These are phyloP conservation scores for Syzygium aqueum DNA, from an alignment of 345 rosid genomes.

Conservation along the genomic window DNA sequence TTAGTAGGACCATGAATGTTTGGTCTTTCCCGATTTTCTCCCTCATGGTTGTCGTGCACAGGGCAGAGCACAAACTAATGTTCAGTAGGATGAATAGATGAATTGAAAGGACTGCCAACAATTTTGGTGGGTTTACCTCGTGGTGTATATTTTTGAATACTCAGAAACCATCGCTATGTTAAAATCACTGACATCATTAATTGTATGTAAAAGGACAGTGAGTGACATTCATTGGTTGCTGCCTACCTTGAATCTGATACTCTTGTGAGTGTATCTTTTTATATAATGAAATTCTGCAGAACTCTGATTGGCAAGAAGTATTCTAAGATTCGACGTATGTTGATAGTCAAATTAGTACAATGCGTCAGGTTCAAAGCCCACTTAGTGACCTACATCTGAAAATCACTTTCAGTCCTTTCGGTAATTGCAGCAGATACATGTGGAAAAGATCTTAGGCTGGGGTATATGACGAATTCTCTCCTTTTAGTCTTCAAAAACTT, in stretches of 20 bases:
- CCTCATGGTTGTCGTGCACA: background rate
- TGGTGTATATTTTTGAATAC: background rate
- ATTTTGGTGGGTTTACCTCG: background rate
- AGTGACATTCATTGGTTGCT: background rate
- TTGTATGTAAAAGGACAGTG: background rate
- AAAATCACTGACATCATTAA: background rate
- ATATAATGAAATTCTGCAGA: background rate
- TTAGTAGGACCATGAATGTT: background rate
- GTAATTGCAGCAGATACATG: background rate
- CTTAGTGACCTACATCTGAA: background rate
- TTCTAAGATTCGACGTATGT: background rate
- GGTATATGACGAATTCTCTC: background rate
- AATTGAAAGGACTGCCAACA: background rate
- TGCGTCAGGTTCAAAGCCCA: background rate
- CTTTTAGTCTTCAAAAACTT: background rate
- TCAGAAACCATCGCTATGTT: background rate
- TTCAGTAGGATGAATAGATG: background rate
- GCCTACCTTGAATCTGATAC: background rate
- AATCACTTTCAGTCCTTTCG: background rate
- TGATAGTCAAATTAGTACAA: background rate
- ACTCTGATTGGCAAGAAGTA: background rate
- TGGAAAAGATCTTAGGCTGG: background rate
- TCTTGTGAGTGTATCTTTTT: background rate
- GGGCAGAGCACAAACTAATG: background rate
- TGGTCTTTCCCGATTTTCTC: background rate